Evolutionary conservation across 2,329 filamentous ascomycete genomes (phyloP).

Genomic region (Rutstroemia sp.): DNA sequence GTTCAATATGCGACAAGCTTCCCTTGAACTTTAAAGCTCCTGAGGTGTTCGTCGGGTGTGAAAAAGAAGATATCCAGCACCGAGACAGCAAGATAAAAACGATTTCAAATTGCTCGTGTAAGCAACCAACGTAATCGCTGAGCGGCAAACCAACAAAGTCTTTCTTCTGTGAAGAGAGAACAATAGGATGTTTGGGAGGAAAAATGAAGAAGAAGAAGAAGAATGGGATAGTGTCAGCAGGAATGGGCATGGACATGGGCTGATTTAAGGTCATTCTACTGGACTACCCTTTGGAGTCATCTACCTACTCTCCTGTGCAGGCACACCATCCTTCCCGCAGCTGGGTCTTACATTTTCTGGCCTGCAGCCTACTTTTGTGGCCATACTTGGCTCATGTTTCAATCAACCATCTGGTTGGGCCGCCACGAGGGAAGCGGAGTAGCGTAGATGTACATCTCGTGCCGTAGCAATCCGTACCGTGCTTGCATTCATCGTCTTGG

Average conservation of each 20-base stretch:
- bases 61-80: too few relatives aligned
- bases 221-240: conserved; percentile 21
- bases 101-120: too few relatives aligned
- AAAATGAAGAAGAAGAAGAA: neutral
- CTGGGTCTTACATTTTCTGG: neutral
- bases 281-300: neutral
- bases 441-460: too few relatives aligned
- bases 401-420: neutral
- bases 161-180: neutral
- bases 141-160: neutral
- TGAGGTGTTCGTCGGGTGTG: too few relatives aligned
- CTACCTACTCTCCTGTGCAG: too few relatives aligned
- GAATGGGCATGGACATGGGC: conserved; percentile 23
- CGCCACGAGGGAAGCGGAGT: neutral
- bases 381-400: neutral
- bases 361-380: too few relatives aligned
- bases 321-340: neutral
- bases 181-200: neutral
- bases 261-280: conserved; percentile 16
- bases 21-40: neutral
- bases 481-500: too few relatives aligned
- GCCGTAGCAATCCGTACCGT: too few relatives aligned
- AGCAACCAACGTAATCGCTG: neutral
- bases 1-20: conserved; percentile 3
- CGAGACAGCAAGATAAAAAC: too few relatives aligned